These are phyloP conservation scores for Juglanconis juglandina DNA, from an alignment of 2,329 filamentous ascomycete species.

Conservation along the genomic window DNA sequence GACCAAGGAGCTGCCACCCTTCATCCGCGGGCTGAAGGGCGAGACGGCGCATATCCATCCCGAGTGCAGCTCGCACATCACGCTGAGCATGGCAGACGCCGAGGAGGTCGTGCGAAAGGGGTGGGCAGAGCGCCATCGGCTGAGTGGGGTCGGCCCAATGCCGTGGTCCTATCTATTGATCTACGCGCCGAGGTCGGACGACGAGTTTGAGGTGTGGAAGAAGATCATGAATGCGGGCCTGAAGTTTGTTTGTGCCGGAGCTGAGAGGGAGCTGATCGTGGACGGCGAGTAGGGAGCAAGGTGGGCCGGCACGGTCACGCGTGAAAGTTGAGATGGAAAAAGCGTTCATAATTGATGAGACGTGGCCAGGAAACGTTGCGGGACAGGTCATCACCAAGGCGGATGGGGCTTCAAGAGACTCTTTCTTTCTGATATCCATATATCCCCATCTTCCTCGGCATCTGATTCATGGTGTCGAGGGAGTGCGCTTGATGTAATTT, in stretches of 20 bases:
- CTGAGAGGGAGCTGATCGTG: constrained; percentile 1
- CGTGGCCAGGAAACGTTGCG: too few species aligned
- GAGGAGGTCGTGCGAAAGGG: constrained; percentile 31
- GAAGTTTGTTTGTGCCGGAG: constrained; percentile 12
- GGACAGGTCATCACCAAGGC: too few species aligned
- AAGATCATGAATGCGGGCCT: constrained; percentile 20
- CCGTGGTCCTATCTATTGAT: constrained; percentile 37
- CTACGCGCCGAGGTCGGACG: constrained; percentile 37
- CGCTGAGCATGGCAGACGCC: constrained; percentile 36
- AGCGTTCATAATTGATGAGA: too few species aligned
- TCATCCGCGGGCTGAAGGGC: constrained; percentile 21
- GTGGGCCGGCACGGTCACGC: neutral
- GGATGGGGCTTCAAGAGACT: too few species aligned
- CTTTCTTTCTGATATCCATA: too few species aligned
- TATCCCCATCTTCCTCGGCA: too few species aligned
- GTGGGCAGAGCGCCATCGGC: constrained; percentile 38
- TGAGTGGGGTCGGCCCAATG: constrained; percentile 28
- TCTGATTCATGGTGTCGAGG: too few species aligned
- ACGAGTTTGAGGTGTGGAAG: constrained; percentile 32
- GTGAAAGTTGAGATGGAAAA: neutral
- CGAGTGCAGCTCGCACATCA: constrained; percentile 37
- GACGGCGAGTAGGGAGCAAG: neutral
- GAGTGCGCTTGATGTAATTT: too few species aligned
- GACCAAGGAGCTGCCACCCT: constrained; percentile 4
- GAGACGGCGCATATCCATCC: constrained; percentile 38